Conservation (phyloP, 257 asterid genomes). For the Jaltomata sinuosa region DNA sequence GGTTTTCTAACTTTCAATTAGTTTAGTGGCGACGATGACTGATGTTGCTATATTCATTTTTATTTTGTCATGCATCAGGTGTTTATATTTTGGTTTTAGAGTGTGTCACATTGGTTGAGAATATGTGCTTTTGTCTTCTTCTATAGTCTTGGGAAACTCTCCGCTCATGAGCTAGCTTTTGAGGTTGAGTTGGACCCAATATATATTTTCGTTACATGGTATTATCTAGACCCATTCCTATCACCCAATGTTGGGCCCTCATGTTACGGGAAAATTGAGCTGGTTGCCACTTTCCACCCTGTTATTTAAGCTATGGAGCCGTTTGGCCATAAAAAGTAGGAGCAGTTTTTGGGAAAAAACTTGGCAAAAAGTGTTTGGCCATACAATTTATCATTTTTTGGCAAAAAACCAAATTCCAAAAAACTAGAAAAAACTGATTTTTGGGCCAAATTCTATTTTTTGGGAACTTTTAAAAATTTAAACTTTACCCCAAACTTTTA, state of each 20-base stretch:
- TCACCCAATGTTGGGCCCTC: not conserved
- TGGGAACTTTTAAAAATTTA: too few species aligned
- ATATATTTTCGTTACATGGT: not conserved
- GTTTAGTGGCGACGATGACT: not conserved
- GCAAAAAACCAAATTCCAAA: too few species aligned
- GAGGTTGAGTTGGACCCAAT: not conserved
- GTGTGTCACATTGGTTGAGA: not conserved
- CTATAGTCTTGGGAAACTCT: not conserved
- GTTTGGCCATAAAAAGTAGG: too few species aligned
- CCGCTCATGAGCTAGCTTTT: not conserved
- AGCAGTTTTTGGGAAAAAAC: too few species aligned
- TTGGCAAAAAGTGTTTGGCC: too few species aligned
- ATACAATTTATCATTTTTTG: too few species aligned
- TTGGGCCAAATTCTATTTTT: too few species aligned
- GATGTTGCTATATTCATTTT: not conserved
- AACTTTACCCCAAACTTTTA: too few species aligned
- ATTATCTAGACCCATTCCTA: not conserved
- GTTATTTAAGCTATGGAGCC: not conserved
- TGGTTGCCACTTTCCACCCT: not conserved
- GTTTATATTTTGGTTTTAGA: not conserved
- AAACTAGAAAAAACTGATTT: too few species aligned
- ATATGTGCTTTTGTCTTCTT: not conserved
- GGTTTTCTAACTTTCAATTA: not conserved
- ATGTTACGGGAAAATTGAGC: not conserved
- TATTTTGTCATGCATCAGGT: not conserved